Percentiles rank a stretch among this genome's conserved stretches.
Conservation (phyloP, 345 rosid species). For the Sonneratia alba region DNA sequence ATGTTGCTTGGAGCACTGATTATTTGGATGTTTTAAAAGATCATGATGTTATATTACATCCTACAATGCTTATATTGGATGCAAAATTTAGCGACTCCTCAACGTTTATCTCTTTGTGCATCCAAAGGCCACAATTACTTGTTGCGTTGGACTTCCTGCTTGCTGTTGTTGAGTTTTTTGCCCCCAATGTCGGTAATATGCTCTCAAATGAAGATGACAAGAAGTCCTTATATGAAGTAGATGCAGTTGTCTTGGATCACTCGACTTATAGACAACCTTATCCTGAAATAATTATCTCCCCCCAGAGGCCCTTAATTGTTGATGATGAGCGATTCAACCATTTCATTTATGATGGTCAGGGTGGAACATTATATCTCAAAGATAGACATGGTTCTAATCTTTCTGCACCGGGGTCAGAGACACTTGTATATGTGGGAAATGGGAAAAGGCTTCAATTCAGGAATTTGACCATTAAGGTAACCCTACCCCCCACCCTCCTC, state of each 20-base stretch:
- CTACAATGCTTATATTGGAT: conserved; percentile 92
- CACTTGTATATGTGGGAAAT: conserved; percentile 65
- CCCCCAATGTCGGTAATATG: conserved; percentile 61
- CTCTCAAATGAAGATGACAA: conserved; percentile 64
- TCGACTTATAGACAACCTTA: conserved; percentile 51
- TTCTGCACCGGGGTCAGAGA: conserved; percentile 55
- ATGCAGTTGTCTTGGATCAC: conserved; percentile 58
- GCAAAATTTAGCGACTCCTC: conserved; percentile 61
- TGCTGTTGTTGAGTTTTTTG: conserved; percentile 86
- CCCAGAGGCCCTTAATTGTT: conserved; percentile 68
- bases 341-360: conserved; percentile 84
- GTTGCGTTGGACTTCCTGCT: conserved; percentile 95
- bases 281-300: conserved; percentile 61
- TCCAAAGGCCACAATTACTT: conserved; percentile 92
- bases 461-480: conserved; percentile 79
- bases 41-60: conserved; percentile 35
- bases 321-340: conserved; percentile 68
- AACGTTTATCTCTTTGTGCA: conserved; percentile 47
- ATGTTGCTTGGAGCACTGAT: conserved; percentile 21
- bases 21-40: conserved; percentile 25
- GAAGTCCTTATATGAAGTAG: conserved; percentile 33
- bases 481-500: not conserved
- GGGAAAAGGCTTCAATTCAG: conserved; percentile 73
- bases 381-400: conserved; percentile 61
- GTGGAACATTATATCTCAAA: conserved; percentile 61